Evolutionary conservation across 768 basidiomycete genomes (phyloP).

Genomic region (Mycena crocata): DNA sequence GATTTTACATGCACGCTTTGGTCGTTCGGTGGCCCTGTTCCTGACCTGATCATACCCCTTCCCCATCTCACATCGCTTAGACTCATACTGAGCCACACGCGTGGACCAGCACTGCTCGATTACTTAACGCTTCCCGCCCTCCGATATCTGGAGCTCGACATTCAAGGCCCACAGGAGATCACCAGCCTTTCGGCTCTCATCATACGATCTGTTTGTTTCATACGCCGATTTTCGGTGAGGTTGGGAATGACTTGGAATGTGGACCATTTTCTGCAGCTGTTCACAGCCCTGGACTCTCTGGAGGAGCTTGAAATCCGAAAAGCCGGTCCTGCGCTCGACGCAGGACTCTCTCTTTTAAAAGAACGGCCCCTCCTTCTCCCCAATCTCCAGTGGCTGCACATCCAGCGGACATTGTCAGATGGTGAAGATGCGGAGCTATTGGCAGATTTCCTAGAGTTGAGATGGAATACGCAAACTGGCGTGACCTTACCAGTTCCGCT

Average conservation of each 20-base stretch:
- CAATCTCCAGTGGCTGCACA: slow-evolving; percentile 1
- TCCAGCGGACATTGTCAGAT: background rate
- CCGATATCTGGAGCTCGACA: slow-evolving; percentile 5
- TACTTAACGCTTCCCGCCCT: slow-evolving; percentile 14
- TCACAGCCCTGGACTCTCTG: slow-evolving; percentile 5
- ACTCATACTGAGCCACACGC: slow-evolving; percentile 3
- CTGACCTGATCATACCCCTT: background rate
- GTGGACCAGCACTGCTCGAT: slow-evolving; percentile 16
- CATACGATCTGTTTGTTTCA: slow-evolving; percentile 9
- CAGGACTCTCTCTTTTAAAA: background rate
- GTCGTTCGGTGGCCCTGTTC: background rate
- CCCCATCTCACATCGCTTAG: slow-evolving; percentile 10
- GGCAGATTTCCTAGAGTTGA: slow-evolving; percentile 12
- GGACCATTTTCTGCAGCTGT: background rate
- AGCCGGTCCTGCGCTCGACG: background rate
- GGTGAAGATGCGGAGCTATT: background rate
- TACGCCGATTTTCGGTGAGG: slow-evolving; percentile 15
- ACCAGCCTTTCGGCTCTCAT: background rate
- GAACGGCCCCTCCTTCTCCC: slow-evolving; percentile 12
- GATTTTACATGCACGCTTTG: slow-evolving; percentile 3
- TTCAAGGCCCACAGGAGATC: background rate
- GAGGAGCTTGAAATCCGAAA: slow-evolving; percentile 18
- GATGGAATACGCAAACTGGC: background rate
- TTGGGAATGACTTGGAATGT: background rate
- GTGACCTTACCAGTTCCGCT: slow-evolving; percentile 10